Base-by-base conservation (phyloP, 2,329 filamentous ascomycete species). In the Zarea fungicola region DNA sequence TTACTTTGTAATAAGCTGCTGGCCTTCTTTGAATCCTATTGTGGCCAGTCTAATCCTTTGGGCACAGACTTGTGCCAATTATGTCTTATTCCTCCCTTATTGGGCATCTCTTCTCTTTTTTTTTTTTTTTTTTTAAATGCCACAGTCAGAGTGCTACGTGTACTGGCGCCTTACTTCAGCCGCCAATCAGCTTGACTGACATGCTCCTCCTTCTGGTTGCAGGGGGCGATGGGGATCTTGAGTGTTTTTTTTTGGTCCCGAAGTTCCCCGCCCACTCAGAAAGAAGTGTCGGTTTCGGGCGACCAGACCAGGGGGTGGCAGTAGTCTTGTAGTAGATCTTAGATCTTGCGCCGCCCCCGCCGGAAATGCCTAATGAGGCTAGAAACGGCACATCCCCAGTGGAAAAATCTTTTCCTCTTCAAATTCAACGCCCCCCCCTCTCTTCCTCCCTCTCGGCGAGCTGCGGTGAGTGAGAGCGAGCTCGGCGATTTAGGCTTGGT, bases 241-340 rank as follows among this genome's bases (percentile, higher is more conserved):
- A 23, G 42, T 32, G 23, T 11, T 36, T 22, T 18, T 28, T 64
- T 54, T 52, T 59, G 59, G 59, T 56, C 56, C 60, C 59, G 61
- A 60, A 50, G 50, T 52, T 52, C 42, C 42, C 42, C 42, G 42
- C 42, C n/a, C 42, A 46, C 32, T 46, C 42, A 47, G 35, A 47
- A 32, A 35, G 42, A 16, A 10, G 42, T 43, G 51, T 42, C 50
- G 46, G 47, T 25, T 46, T 46, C 32, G 25, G 42, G 37, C 42
- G 42, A 34, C 18, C 42, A n/a, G 42, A 46, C 42, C 32, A 37
- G 42, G 42, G 42, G 37, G 42, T 46, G 59, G 52, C 62, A 62
- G 58, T 47, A 47, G 61, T 58, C 58, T 50, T 32, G 43, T 60
- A 57, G 57, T 56, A 62, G 62, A 64, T 64, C 62, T 64, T 50